Percentiles rank a stretch among this genome's conserved stretches.
Conservation (phyloP, 371 early-diverging fungal genomes). For the Aphelidium insulamus region DNA sequence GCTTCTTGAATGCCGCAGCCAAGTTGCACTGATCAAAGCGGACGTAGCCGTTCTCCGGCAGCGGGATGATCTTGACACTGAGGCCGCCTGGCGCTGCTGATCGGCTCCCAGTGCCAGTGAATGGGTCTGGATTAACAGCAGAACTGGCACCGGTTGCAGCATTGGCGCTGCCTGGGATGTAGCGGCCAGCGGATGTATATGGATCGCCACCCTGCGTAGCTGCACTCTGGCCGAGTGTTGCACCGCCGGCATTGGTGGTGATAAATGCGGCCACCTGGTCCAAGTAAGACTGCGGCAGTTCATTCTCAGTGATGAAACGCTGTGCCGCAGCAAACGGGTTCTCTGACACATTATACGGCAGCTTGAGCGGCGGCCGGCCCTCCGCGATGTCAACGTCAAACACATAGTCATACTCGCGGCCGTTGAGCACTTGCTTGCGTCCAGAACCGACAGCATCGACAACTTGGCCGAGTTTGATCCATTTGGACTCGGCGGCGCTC, state of each 20-base stretch:
- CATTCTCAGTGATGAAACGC: slow-evolving; percentile 53
- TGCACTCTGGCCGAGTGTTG: slow-evolving; percentile 15
- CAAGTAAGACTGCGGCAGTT: slow-evolving; percentile 52
- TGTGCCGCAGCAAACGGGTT: slow-evolving; percentile 88
- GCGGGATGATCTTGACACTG: slow-evolving; percentile 2
- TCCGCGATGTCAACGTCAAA: slow-evolving; percentile 87
- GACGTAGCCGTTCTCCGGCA: slow-evolving; percentile 11
- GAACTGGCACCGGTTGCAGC: neutral
- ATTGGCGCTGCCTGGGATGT: slow-evolving; percentile 12
- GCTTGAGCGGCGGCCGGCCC: slow-evolving; percentile 51
- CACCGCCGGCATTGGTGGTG: slow-evolving; percentile 49
- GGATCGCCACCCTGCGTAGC: slow-evolving; percentile 31
- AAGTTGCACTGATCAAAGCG: slow-evolving; percentile 47
- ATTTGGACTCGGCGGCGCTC: slow-evolving; percentile 29
- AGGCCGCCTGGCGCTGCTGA: neutral
- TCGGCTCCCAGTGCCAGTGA: slow-evolving; percentile 7
- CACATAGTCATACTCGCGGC: slow-evolving; percentile 88
- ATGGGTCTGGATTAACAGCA: slow-evolving; percentile 9
- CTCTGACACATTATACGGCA: slow-evolving; percentile 77
- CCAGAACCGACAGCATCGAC: slow-evolving; percentile 63
- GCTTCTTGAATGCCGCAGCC: slow-evolving; percentile 42
- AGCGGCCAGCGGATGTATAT: slow-evolving; percentile 23
- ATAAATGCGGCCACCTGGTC: slow-evolving; percentile 91
- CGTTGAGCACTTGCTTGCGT: slow-evolving; percentile 51
- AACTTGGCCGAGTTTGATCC: slow-evolving; percentile 86